Conservation (phyloP, 2,329 filamentous ascomycete genomes). For the Aspergillus unguis region DNA sequence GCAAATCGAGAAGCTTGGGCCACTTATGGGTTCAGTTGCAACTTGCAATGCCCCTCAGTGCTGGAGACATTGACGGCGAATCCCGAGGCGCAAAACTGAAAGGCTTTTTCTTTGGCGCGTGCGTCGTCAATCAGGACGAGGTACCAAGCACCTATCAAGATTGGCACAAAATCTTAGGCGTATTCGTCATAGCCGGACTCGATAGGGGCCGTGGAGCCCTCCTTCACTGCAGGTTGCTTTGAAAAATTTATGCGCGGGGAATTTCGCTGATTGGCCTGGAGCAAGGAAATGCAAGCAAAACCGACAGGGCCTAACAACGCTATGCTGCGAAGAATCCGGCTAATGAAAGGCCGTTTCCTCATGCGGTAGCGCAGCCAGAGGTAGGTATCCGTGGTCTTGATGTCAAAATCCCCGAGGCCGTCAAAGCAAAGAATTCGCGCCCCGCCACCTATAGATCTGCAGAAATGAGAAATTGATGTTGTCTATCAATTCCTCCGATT, state of each 20-base stretch:
- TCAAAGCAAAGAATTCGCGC: not conserved
- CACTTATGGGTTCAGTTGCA: slow-evolving; percentile 22
- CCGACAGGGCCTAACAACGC: slow-evolving; percentile 14
- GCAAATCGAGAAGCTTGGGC: slow-evolving; percentile 31
- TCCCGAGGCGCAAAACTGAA: slow-evolving; percentile 1
- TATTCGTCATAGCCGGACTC: slow-evolving; percentile 11
- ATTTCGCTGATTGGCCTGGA: slow-evolving; percentile 32
- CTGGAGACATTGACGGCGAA: slow-evolving; percentile 20
- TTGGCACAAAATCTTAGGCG: slow-evolving; percentile 9
- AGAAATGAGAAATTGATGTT: not conserved
- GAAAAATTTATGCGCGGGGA: slow-evolving; percentile 22
- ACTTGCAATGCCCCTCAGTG: slow-evolving; percentile 9
- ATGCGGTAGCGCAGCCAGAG: not conserved
- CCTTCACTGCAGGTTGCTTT: slow-evolving; percentile 28
- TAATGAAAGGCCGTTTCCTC: slow-evolving; percentile 22
- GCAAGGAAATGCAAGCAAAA: slow-evolving; percentile 14
- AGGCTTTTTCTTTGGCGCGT: slow-evolving; percentile 8
- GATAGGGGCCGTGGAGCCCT: slow-evolving; percentile 18
- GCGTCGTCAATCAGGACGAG: slow-evolving; percentile 11
- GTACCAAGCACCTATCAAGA: slow-evolving; percentile 4
- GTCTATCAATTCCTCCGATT: not conserved
- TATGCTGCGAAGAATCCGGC: slow-evolving; percentile 23
- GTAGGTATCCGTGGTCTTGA: not conserved
- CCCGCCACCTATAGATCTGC: slow-evolving; percentile 1
- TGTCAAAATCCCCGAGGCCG: not conserved